These are phyloP conservation scores for Blepharisma japonicum DNA, from an alignment of 73 alveolate species.

Conservation along the genomic window DNA sequence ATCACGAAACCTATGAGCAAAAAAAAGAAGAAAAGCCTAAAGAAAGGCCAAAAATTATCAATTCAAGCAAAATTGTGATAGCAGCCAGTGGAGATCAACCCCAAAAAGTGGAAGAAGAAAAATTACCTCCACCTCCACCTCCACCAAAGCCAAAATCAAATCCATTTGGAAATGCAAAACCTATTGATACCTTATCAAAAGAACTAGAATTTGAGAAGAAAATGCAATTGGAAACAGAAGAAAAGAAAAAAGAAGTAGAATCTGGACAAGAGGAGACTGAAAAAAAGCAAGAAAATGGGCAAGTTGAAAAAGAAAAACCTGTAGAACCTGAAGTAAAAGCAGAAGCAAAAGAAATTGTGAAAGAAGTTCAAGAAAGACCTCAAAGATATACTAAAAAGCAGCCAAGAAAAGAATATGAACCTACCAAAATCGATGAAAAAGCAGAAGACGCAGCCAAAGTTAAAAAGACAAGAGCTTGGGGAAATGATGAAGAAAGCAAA, in stretches of 20 bases:
- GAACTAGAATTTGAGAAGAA: slow-evolving; percentile 17
- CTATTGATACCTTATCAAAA: not conserved
- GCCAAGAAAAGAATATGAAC: not conserved
- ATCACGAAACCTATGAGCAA: no score
- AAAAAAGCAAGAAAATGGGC: not conserved
- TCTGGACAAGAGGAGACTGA: no score
- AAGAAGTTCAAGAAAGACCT: not conserved
- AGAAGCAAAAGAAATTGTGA: not conserved
- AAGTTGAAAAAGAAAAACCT: not conserved
- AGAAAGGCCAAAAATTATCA: not conserved
- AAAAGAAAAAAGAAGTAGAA: not conserved
- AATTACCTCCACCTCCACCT: not conserved
- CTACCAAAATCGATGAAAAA: not conserved
- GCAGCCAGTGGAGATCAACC: slow-evolving; percentile 6
- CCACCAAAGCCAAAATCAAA: slow-evolving; percentile 16
- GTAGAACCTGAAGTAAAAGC: not conserved
- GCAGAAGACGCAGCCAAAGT: not conserved
- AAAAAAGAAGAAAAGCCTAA: no score
- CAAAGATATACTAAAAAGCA: not conserved
- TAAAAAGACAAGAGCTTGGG: not conserved
- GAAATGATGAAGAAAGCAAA: not conserved
- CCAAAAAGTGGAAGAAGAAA: not conserved
- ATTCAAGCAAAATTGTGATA: not conserved
- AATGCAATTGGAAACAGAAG: not conserved
- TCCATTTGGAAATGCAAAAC: slow-evolving; percentile 21